Evolutionary conservation across 352 stramenopile species (phyloP), one percentile per base, ranked within the genome.

Genomic region (Globisporangium nodosum): DNA sequence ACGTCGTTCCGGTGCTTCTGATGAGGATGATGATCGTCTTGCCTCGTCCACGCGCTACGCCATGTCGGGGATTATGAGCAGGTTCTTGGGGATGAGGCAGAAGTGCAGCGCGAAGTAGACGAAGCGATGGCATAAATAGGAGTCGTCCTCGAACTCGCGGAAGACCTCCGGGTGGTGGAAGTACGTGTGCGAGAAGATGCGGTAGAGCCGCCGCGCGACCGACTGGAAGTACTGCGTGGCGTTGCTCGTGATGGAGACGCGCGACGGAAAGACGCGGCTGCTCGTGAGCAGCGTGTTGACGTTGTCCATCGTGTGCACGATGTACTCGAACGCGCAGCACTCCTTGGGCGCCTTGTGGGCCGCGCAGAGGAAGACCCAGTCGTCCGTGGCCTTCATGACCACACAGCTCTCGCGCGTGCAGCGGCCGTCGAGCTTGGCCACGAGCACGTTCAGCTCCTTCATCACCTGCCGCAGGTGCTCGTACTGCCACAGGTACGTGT

Each of bases 181-280:
- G 64, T 73, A 90, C 56, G 83, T 88, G 78, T 92, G 83, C 47
- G 80, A 90, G 69, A 92, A 92, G 65, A 92, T 90, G 53, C 83
- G 83, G 66, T 92, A 92, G 27, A 92, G 70, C 13, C 83, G 75
- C 5, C 83, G 68, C 33, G 83, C 83, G 46, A 90, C 83, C n/a
- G 77, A 89, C 70, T 92, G 83, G 61, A 92, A 92, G 69, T 92
- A 92, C 70, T 92, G 83, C 63, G 79, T 88, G 35, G 80, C 83
- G 58, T 89, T 90, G 31, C 76, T 84, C 46, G 72, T 87, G 65
- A 92, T 85, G 40, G 76, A 81, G 27, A 90, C 79, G 24, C 83
- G 80, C 48, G 78, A 90, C 11, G 83, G 83, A 56, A 92, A 92
- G 11, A 92, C 78, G 64, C 83, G 83, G 45, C 73, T 89, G 66